These are phyloP conservation scores for Hymenoscyphus fructigenus DNA, from an alignment of 2,329 filamentous ascomycete species.

Conservation along the genomic window DNA sequence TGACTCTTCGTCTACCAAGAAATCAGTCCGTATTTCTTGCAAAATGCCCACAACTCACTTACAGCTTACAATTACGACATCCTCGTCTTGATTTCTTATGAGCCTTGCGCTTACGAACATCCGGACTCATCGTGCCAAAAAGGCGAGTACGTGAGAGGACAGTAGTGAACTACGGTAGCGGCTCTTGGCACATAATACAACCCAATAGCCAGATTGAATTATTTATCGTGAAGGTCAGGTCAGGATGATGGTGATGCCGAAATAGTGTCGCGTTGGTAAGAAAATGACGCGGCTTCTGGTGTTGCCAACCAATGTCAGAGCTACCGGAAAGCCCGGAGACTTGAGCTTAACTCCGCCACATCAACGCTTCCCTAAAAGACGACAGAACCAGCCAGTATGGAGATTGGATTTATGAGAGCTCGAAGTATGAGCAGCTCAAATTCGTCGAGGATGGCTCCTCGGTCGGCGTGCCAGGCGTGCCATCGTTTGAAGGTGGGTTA, in stretches of 20 bases:
- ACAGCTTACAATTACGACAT: slow-evolving; percentile 57
- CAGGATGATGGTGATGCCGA: too few relatives aligned
- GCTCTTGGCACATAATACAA: neutral
- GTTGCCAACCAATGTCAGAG: neutral
- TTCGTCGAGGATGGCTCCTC: neutral
- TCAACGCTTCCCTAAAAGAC: neutral
- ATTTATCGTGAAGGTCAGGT: too few relatives aligned
- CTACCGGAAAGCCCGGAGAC: neutral
- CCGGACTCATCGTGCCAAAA: neutral
- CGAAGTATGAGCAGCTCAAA: neutral
- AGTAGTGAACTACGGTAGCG: neutral
- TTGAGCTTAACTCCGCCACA: neutral
- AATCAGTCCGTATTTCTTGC: neutral
- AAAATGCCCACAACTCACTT: neutral
- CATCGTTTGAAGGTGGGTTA: neutral
- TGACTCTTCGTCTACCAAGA: slow-evolving; percentile 42
- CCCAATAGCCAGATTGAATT: neutral
- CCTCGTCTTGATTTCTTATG: slow-evolving; percentile 55
- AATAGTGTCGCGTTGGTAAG: neutral
- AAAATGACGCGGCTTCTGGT: neutral
- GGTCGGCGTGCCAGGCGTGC: neutral
- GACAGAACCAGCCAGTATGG: neutral
- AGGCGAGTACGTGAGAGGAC: too few relatives aligned
- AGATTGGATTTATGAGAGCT: too few relatives aligned
- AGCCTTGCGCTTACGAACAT: slow-evolving; percentile 24